Evolutionary conservation across 345 rosid species (phyloP).

Genomic region (Cochlearia excelsa): DNA sequence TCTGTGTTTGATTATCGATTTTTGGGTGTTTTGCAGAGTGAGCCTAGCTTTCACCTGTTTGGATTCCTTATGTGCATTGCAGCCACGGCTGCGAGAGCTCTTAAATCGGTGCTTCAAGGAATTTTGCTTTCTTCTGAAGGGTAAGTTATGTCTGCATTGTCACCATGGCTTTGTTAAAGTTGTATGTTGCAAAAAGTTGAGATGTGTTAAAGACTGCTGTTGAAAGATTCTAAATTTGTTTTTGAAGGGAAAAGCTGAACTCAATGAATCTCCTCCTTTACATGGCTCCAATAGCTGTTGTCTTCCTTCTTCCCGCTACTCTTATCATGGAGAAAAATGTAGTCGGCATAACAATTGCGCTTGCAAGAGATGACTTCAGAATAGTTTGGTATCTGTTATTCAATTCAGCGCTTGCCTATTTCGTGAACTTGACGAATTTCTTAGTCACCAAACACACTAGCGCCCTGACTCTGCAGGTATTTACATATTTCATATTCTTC

Average conservation of each 20-base stretch:
- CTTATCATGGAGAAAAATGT: constrained; percentile 95
- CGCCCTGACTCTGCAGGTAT: constrained; percentile 88
- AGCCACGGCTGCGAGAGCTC: constrained; percentile 98
- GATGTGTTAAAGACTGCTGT: neutral
- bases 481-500: too few species aligned
- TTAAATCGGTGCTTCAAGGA: constrained; percentile 95
- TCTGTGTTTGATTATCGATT: constrained; percentile 6
- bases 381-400: constrained; percentile 91
- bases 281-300: constrained; percentile 99
- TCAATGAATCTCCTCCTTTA: constrained; percentile 96
- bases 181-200: neutral
- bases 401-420: constrained; percentile 92
- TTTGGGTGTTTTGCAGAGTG: constrained; percentile 51
- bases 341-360: constrained; percentile 90
- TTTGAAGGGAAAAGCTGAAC: constrained; percentile 91
- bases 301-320: constrained; percentile 85
- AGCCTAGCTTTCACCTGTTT: constrained; percentile 96
- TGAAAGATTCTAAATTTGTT: neutral
- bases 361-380: constrained; percentile 84
- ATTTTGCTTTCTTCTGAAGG: constrained; percentile 98
- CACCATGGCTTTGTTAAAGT: neutral
- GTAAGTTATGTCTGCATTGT: constrained; percentile 44
- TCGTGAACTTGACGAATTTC: constrained; percentile 94
- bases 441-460: constrained; percentile 99
- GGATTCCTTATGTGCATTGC: constrained; percentile 91